Evolutionary conservation across 352 stramenopile species (phyloP), one percentile per base, ranked within the genome.

Genomic region (Globisporangium splendens): DNA sequence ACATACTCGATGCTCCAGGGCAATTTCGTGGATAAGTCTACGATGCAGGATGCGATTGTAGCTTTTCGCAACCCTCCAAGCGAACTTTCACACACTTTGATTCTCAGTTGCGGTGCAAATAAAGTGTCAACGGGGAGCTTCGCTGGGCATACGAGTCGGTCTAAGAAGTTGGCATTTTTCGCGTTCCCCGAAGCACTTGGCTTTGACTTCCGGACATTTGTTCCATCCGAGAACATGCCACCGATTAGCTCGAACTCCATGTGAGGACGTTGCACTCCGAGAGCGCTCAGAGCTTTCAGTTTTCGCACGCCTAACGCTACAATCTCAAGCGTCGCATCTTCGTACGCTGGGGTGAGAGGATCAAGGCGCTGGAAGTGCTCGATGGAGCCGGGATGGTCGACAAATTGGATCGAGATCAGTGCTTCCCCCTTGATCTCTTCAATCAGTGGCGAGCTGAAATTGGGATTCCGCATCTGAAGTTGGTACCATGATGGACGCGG

Each of bases 151-250:
- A 80, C 65, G 11, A 90, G 66, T 11, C 69, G 65, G 22, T 93
- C 81, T 14, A 91, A 54, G n/a, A 91, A 79, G 21, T 91, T 93
- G 3, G 73, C 81, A 20, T 93, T 88, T 59, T 93, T 93, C 44
- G 68, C 76, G 28, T 65, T 76, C 3, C 53, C 50, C 5, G 61
- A 72, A 6, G 74, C 24, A 24, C 73, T 72, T 1, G 78, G 62
- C 22, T 79, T 75, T 0, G 72, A 83, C 1, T 75, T 72, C 1
- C 73, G 63, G 2, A 78, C 60, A 56, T 50, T 79, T 2, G 69
- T 75, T 6, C 73, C 72, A 33, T 88, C 78, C 0, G 66, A 59
- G 46, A 89, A 88, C 8, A 72, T 61, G 0, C 61, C 79, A 0
- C 81, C 83, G 0, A 78, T 69, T 10, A 93, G 70, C 50, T 90